These are phyloP conservation scores for Shiraia sp. DNA, from an alignment of 2,329 filamentous ascomycete species.

Conservation along the genomic window DNA sequence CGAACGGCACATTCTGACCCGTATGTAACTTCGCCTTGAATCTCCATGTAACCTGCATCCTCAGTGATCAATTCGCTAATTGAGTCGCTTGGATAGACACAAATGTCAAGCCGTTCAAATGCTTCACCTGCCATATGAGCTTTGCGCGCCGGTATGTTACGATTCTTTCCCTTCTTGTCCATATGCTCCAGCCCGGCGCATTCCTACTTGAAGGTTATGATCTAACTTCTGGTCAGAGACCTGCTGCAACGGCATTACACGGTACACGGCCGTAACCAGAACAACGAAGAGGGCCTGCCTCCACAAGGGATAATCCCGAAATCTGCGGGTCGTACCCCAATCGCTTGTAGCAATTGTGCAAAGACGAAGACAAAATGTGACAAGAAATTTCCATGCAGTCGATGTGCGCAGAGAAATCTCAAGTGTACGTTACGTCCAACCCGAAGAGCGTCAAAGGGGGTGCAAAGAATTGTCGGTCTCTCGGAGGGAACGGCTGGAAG, in stretches of 20 bases:
- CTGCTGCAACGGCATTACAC: constrained; percentile 57
- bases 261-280: constrained; percentile 55
- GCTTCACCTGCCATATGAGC: constrained; percentile 59
- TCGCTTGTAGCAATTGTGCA: constrained; percentile 58
- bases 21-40: constrained; percentile 39
- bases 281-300: constrained; percentile 54
- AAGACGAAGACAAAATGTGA: constrained; percentile 60
- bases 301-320: constrained; percentile 57
- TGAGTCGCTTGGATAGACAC: constrained; percentile 45
- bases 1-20: constrained; percentile 57
- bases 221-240: constrained; percentile 45
- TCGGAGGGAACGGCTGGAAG: constrained; percentile 27
- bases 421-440: constrained; percentile 53
- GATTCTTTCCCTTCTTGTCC: constrained; percentile 4
- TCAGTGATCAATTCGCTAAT: too few relatives aligned
- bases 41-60: not conserved
- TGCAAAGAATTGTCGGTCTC: constrained; percentile 32
- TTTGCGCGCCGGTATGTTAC: constrained; percentile 54
- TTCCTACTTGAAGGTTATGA: not conserved
- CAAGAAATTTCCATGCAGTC: constrained; percentile 59
- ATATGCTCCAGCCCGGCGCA: not conserved
- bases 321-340: constrained; percentile 56
- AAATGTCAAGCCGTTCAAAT: constrained; percentile 61
- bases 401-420: constrained; percentile 55
- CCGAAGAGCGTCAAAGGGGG: constrained; percentile 51